Conservation (phyloP, 1,284 basidiomycete genomes). For the Peniophora sp. region DNA sequence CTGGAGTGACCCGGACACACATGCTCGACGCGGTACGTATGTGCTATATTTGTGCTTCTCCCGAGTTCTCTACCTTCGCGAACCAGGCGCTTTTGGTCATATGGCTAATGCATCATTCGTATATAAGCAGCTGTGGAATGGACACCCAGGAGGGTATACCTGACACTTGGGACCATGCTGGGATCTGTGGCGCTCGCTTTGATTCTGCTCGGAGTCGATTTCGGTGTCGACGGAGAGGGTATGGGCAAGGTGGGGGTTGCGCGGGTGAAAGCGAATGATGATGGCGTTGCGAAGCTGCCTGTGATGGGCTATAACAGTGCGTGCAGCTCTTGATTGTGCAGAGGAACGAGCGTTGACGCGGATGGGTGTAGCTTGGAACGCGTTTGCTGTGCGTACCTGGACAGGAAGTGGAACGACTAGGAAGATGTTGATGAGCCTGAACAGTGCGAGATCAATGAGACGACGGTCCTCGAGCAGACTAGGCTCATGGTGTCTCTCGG, state of each 20-base stretch:
- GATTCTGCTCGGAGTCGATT: neutral
- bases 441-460: conserved; percentile 50
- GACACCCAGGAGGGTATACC: no score
- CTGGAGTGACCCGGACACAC: no score
- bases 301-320: conserved; percentile 45
- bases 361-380: conserved; percentile 43
- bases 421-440: no score
- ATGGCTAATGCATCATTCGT: no score
- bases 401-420: neutral
- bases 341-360: conserved; percentile 3
- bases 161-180: neutral
- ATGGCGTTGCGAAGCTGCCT: conserved; percentile 10
- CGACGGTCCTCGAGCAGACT: conserved; percentile 38
- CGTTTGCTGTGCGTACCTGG: conserved; percentile 36
- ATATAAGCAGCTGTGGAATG: no score
- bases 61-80: no score
- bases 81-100: no score
- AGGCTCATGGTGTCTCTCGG: conserved; percentile 38
- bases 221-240: no score
- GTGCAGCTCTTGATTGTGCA: conserved; percentile 6
- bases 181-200: neutral
- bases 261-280: conserved; percentile 11
- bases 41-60: no score
- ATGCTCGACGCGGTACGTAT: no score
- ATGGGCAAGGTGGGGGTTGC: conserved; percentile 14